Conservation (phyloP, 495 filamentous ascomycete genomes). For the Talaromyces wortmannii region DNA sequence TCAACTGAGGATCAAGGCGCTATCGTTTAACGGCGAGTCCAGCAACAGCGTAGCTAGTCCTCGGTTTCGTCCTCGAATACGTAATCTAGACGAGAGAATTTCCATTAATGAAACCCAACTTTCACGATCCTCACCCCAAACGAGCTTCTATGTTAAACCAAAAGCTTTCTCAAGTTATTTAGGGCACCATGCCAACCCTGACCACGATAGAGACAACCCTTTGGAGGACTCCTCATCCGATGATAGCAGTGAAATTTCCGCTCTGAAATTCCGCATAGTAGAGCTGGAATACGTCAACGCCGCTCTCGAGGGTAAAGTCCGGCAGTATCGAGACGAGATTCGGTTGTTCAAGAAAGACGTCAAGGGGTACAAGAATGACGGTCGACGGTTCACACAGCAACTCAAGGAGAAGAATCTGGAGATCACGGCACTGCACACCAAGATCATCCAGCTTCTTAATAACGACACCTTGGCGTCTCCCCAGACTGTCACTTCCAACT, state of each 20-base stretch:
- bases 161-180: neutral
- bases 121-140: neutral
- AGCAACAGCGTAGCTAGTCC: neutral
- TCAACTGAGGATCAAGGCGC: neutral
- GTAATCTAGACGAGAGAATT: neutral
- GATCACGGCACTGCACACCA: conserved; percentile 1
- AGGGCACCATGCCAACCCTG: neutral
- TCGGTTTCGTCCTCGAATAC: neutral
- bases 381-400: neutral
- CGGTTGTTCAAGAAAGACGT: conserved; percentile 4
- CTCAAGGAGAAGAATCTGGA: conserved; percentile 1
- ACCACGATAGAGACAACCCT: neutral
- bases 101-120: neutral
- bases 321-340: conserved; percentile 2
- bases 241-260: neutral
- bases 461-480: neutral
- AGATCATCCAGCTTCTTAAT: conserved; percentile 2
- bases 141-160: neutral
- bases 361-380: neutral
- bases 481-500: neutral
- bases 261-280: neutral
- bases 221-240: neutral
- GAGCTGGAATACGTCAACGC: conserved; percentile 5
- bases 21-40: neutral
- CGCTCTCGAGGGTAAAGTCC: neutral